Evolutionary conservation across 2,329 filamentous ascomycete genomes (phyloP).

Genomic region (Beauveria asiatica): DNA sequence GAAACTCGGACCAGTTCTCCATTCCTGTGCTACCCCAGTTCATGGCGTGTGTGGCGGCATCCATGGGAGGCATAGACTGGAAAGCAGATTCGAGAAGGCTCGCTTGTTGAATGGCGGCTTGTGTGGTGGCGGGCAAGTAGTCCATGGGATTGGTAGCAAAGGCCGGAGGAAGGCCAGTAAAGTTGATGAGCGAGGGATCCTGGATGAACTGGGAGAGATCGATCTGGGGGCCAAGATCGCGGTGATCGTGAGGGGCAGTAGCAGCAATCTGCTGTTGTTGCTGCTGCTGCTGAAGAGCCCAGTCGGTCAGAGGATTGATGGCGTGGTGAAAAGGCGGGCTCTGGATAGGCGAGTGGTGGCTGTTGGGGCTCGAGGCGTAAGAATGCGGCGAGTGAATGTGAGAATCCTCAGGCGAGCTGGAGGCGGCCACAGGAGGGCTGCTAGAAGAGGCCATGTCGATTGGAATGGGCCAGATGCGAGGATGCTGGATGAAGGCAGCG

Average conservation of each 20-base stretch:
- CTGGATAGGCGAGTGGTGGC: conserved; percentile 40
- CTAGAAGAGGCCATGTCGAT: conserved; percentile 41
- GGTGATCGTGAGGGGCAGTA: conserved; percentile 18
- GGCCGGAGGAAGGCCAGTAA: conserved; percentile 39
- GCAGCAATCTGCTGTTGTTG: conserved; percentile 26
- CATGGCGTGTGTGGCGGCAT: conserved; percentile 45
- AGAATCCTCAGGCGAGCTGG: conserved; percentile 41
- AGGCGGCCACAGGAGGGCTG: conserved; percentile 35
- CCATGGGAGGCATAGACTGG: conserved; percentile 46
- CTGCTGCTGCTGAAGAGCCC: conserved; percentile 50
- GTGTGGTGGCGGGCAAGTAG: conserved; percentile 54
- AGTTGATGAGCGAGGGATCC: conserved; percentile 48
- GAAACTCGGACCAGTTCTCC: conserved; percentile 74
- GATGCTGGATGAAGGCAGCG: conserved; percentile 27
- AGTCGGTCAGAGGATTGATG: conserved; percentile 49
- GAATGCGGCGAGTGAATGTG: conserved; percentile 42
- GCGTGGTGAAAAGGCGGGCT: conserved; percentile 47
- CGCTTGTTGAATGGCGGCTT: conserved; percentile 50
- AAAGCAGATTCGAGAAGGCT: conserved; percentile 58
- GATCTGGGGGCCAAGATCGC: conserved; percentile 27
- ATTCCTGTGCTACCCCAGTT: conserved; percentile 55
- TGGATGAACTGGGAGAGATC: conserved; percentile 48
- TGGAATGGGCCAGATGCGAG: conserved; percentile 41
- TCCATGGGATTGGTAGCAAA: conserved; percentile 50
- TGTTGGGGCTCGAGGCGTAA: conserved; percentile 42